A percentile compares a stretch with the other conserved stretches of the same genome.
Evolutionary conservation across 352 stramenopile genomes (phyloP).

Genomic region (Pythium periplocum): DNA sequence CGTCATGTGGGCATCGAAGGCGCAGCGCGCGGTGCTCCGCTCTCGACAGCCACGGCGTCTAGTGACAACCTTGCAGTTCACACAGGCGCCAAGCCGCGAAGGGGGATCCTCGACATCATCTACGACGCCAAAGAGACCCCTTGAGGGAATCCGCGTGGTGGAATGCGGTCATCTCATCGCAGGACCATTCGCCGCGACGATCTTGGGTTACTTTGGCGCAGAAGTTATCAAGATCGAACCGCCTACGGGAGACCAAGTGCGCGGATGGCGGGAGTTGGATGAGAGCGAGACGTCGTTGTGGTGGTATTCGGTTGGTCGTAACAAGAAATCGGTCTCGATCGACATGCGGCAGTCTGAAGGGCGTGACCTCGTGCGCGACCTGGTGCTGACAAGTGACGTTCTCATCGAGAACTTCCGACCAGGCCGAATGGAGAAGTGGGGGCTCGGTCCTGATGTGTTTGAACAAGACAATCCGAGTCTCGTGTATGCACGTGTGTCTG

Average conservation of each 20-base stretch:
- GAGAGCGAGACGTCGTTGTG: constrained; percentile 72
- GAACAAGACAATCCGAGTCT: constrained; percentile 70
- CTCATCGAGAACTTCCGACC: constrained; percentile 88
- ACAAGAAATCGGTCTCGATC: constrained; percentile 82
- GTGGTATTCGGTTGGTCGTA: constrained; percentile 87
- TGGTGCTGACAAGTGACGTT: constrained; percentile 74
- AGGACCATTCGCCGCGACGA: constrained; percentile 74
- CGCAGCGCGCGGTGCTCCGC: not conserved
- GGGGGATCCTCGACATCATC: not conserved
- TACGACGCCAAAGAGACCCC: constrained; percentile 28
- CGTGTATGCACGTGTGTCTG: constrained; percentile 81
- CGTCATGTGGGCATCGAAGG: not conserved
- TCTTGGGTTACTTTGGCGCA: constrained; percentile 86
- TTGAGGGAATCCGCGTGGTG: constrained; percentile 68
- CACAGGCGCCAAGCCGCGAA: not conserved
- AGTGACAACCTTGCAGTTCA: constrained; percentile 16
- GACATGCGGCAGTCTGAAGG: constrained; percentile 75
- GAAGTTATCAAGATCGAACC: constrained; percentile 90
- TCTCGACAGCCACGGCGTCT: not conserved
- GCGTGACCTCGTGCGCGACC: constrained; percentile 56
- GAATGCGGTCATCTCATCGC: constrained; percentile 81
- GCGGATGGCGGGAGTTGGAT: constrained; percentile 75
- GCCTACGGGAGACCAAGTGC: constrained; percentile 77
- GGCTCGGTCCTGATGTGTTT: constrained; percentile 70
- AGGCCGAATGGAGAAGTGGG: constrained; percentile 85